Base-by-base conservation (phyloP, 306 rosid genomes). In the Senna tora region DNA sequence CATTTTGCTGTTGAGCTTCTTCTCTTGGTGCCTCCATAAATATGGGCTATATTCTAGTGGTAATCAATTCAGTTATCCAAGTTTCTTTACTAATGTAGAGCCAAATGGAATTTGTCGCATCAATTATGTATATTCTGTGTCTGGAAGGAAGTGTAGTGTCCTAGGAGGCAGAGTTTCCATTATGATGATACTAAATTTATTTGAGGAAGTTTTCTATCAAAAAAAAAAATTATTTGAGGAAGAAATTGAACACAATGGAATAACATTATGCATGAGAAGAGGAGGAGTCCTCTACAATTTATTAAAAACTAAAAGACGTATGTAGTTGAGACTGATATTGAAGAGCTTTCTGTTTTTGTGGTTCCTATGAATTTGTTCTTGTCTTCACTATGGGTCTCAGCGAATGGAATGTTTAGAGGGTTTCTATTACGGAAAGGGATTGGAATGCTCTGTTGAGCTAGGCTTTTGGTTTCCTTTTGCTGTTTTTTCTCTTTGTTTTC, bases 1-100 rank as follows among this genome's bases (percentile, higher is more conserved):
- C 66, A 28, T 54, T 46, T 32, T 46, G 50, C 47, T 71, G 21
- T 30, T 58, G 67, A 9, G 20, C 39, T 47, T 57, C 20, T 16
- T 7, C 67, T 54, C 63, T 77, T 66, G 14, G 16, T 36, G 19
- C 46, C 36, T 60, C 65, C 50, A 57, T 30, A 43, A 63, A 38
- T 73, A 22, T 9, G 7, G 43, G 50, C 9, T 47, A 41, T 22
- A 46, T 60, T 47, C 8, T 39, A 6, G 60, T 39, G 70, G 22
- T 56, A 32, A 34, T 56, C 45, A 56, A 56, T 13, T 17, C 16
- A 56, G 49, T 42, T 11, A 38, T 20, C 43, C 50, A 38, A 38
- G 20, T 20, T 41, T 5, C 6, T 39, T 6, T 6, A 2, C 28
- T 36, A 36, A 36, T 60, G 9, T 36, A 34, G 30, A 19, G 38